Conservation (phyloP, 371 early-diverging fungal genomes). For the Sanchytrium tribonematis region DNA sequence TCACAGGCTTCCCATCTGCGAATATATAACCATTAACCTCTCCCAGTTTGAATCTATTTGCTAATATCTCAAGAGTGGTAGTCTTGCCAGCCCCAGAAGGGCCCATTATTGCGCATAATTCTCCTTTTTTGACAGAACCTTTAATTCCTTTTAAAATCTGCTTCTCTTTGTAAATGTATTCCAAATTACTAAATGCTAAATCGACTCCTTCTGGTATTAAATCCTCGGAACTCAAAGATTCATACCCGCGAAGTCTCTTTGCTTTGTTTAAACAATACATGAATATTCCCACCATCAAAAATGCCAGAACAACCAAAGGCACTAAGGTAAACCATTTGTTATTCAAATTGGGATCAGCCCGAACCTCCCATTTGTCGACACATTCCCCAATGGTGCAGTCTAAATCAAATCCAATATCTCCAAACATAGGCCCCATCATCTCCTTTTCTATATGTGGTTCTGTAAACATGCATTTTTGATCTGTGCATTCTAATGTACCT, state of each 20-base stretch:
- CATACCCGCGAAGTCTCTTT: not conserved
- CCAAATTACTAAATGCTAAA: not conserved
- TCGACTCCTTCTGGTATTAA: not conserved
- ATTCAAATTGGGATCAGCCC: not conserved
- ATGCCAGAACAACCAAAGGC: not conserved
- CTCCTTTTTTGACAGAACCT: conserved; percentile 46
- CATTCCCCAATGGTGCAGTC: conserved; percentile 3
- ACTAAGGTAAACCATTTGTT: not conserved
- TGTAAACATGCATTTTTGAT: not conserved
- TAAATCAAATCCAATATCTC: not conserved
- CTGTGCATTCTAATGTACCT: not conserved
- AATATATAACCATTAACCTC: conserved; percentile 52
- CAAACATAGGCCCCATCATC: not conserved
- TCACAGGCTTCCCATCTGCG: conserved; percentile 40
- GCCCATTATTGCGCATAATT: conserved; percentile 57
- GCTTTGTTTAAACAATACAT: not conserved
- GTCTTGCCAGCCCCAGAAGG: conserved; percentile 39
- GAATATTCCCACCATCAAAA: not conserved
- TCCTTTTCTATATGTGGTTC: not conserved
- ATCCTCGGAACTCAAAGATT: not conserved
- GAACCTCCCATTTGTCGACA: not conserved
- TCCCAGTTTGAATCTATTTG: conserved; percentile 52
- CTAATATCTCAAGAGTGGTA: conserved; percentile 58
- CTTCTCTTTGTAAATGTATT: conserved; percentile 5
- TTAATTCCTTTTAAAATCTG: conserved; percentile 28